phyloP scores from a whole-genome alignment of 352 stramenopile species.

The Achlya hypogyna region DNA sequence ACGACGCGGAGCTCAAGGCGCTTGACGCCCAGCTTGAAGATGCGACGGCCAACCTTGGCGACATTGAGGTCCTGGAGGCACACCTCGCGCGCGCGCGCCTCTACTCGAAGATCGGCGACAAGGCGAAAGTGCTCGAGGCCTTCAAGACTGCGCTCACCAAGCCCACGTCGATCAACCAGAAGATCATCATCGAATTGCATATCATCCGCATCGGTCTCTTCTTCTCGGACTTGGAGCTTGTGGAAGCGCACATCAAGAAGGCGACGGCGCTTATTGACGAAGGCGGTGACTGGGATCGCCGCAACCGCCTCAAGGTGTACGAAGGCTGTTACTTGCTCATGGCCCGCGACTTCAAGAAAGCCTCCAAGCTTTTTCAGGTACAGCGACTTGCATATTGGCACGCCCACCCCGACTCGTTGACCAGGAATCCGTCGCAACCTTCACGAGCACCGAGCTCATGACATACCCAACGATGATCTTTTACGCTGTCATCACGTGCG shows the following conservation, averaged over 20 bases:
- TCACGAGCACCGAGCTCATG: conserved; percentile 97
- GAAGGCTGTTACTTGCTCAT: conserved; percentile 91
- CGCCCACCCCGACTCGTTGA: too few species aligned
- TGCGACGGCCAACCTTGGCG: conserved; percentile 93
- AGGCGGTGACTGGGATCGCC: conserved; percentile 97
- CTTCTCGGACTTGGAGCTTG: conserved; percentile 74
- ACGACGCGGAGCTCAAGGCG: conserved; percentile 55
- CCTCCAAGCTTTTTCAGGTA: conserved; percentile 84
- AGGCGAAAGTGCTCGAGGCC: conserved; percentile 83
- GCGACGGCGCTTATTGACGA: conserved; percentile 86
- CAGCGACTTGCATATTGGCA: neutral
- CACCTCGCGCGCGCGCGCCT: conserved; percentile 90
- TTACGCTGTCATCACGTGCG: conserved; percentile 93
- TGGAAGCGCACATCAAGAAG: conserved; percentile 84
- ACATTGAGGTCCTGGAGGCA: conserved; percentile 97
- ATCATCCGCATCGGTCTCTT: conserved; percentile 84
- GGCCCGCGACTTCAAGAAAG: conserved; percentile 90
- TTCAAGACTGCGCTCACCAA: conserved; percentile 89
- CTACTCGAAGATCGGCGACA: conserved; percentile 89
- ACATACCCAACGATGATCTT: conserved; percentile 97
- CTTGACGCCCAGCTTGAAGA: conserved; percentile 85
- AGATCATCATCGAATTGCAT: conserved; percentile 96
- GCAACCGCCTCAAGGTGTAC: conserved; percentile 98
- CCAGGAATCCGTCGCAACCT: conserved; percentile 96
- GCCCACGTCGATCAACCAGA: conserved; percentile 95